Percentiles rank a stretch among this genome's conserved stretches.
Evolutionary conservation across 2,329 filamentous ascomycete species (phyloP).

Genomic region (Alternaria rosae): DNA sequence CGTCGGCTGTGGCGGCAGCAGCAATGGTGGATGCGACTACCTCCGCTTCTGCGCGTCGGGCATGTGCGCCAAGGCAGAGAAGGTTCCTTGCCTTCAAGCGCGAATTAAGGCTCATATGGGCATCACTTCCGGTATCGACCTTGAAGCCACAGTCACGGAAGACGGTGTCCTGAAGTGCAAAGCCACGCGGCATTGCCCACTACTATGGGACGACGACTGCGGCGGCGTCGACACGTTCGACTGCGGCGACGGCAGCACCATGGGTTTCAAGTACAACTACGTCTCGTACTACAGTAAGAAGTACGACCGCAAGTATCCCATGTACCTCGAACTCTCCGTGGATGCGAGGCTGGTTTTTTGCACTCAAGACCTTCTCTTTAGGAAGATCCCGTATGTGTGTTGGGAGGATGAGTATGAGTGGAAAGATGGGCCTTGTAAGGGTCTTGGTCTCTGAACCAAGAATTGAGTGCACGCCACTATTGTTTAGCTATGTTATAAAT

Average conservation of each 20-base stretch:
- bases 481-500: too few species aligned
- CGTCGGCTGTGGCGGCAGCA: not conserved
- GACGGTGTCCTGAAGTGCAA: not conserved
- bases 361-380: not conserved
- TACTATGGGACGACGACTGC: slow-evolving; percentile 2
- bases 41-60: slow-evolving; percentile 3
- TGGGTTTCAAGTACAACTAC: slow-evolving; percentile 3
- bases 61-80: slow-evolving; percentile 1
- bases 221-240: not conserved
- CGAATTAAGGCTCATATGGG: slow-evolving; percentile 1
- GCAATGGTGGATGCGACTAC: slow-evolving; percentile 8
- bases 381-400: not conserved
- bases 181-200: not conserved
- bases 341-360: not conserved
- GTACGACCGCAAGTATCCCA: not conserved
- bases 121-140: slow-evolving; percentile 1
- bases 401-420: not conserved
- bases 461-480: too few species aligned
- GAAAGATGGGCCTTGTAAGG: slow-evolving; percentile 3
- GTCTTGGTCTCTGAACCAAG: not conserved
- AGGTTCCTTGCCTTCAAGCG: slow-evolving; percentile 3
- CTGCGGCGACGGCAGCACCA: slow-evolving; percentile 1
- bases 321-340: not conserved
- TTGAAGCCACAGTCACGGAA: slow-evolving; percentile 1
- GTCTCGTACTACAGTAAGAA: slow-evolving; percentile 1